Evolutionary conservation across 805 yeast species (phyloP).

Genomic region (Metschnikowia cubensis): DNA sequence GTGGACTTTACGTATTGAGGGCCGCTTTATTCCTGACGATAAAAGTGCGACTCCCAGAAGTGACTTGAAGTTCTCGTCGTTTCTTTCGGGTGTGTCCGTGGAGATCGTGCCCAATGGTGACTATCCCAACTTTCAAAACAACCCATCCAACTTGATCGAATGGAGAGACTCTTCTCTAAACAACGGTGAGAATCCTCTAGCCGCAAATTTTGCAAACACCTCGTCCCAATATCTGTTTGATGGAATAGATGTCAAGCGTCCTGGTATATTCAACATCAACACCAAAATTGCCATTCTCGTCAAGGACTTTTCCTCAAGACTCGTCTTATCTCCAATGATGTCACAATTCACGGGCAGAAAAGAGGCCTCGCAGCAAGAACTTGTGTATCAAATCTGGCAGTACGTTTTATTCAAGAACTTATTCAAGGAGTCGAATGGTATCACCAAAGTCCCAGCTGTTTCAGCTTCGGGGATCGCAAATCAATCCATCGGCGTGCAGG

Average conservation of each 20-base stretch:
- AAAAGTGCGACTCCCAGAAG: slow-evolving; percentile 7
- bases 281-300: slow-evolving; percentile 70
- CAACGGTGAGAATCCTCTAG: slow-evolving; percentile 15
- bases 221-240: slow-evolving; percentile 51
- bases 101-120: slow-evolving; percentile 54
- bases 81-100: slow-evolving; percentile 78
- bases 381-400: slow-evolving; percentile 76
- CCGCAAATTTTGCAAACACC: slow-evolving; percentile 16
- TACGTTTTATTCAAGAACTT: slow-evolving; percentile 67
- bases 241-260: slow-evolving; percentile 82
- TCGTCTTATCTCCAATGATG: slow-evolving; percentile 60
- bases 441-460: slow-evolving; percentile 37
- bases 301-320: slow-evolving; percentile 67
- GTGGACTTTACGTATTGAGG: slow-evolving; percentile 90
- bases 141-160: slow-evolving; percentile 55
- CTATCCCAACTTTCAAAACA: slow-evolving; percentile 31
- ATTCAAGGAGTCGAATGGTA: slow-evolving; percentile 28
- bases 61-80: slow-evolving; percentile 36
- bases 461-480: slow-evolving; percentile 22
- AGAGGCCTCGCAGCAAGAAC: slow-evolving; percentile 83
- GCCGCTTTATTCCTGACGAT: slow-evolving; percentile 54
- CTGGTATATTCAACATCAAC: slow-evolving; percentile 54
- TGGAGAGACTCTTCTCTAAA: slow-evolving; percentile 72
- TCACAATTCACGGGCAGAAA: slow-evolving; percentile 67
- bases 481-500: slow-evolving; percentile 17